These are phyloP conservation scores for Daldinia decipiens DNA, from an alignment of 495 filamentous ascomycete species.

Conservation along the genomic window DNA sequence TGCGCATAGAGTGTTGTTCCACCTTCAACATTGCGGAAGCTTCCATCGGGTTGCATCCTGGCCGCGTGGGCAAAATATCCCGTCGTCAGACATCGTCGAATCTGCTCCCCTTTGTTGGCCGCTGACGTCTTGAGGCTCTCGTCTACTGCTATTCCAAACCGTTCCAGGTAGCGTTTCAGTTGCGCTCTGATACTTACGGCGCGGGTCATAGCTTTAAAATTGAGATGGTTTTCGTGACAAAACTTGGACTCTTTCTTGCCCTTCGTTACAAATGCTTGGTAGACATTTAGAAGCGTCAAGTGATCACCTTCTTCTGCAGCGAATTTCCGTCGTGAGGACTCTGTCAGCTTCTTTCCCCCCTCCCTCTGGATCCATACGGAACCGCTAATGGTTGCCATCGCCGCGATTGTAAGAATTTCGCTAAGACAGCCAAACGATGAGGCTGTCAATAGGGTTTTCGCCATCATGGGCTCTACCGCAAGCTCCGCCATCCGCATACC, in stretches of 20 bases:
- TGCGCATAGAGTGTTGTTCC: constrained; percentile 82
- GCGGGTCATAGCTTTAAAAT: constrained; percentile 81
- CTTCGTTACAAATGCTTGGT: constrained; percentile 86
- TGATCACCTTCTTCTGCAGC: constrained; percentile 96
- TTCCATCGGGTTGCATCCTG: constrained; percentile 94
- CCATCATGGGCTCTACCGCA: constrained; percentile 96
- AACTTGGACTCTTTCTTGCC: constrained; percentile 87
- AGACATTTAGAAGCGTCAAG: constrained; percentile 92
- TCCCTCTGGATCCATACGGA: constrained; percentile 84
- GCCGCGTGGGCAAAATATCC: constrained; percentile 97
- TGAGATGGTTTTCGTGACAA: constrained; percentile 86
- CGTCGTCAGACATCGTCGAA: constrained; percentile 85
- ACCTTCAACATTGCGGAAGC: constrained; percentile 82
- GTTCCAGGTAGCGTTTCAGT: constrained; percentile 85
- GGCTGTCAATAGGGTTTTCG: constrained; percentile 85
- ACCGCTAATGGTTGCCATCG: constrained; percentile 90
- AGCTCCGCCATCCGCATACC: constrained; percentile 94
- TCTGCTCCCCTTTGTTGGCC: constrained; percentile 69
- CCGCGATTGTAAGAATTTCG: constrained; percentile 90
- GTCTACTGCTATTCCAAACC: constrained; percentile 79
- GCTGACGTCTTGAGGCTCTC: constrained; percentile 58
- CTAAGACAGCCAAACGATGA: constrained; percentile 78
- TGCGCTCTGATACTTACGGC: constrained; percentile 90
- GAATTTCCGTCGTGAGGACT: constrained; percentile 81
- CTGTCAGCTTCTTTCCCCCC: constrained; percentile 75